A percentile compares a stretch with the other conserved stretches of the same genome.
These are phyloP conservation scores for Pythium scleroteichum DNA, from an alignment of 352 stramenopile genomes.

Conservation along the genomic window DNA sequence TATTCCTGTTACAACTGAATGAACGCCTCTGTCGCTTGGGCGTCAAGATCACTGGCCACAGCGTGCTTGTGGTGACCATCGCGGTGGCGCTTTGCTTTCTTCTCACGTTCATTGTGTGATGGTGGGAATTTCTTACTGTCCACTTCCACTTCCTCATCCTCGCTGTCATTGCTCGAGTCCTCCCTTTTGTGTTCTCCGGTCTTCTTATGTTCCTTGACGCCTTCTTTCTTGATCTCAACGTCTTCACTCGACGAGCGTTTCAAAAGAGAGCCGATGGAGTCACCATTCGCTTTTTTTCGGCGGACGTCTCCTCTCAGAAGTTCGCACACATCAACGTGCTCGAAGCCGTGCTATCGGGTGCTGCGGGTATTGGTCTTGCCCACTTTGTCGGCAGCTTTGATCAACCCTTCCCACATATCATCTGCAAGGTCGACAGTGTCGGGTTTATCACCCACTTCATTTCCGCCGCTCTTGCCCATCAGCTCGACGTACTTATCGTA, in stretches of 20 bases:
- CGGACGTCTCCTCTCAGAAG: conserved; percentile 1
- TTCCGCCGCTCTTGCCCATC: not conserved
- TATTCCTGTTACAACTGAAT: too few relatives aligned
- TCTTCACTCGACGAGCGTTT: not conserved
- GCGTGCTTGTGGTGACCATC: not conserved
- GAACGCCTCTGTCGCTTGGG: not conserved
- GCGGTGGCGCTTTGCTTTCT: not conserved
- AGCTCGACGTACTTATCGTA: conserved; percentile 6
- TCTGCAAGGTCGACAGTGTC: not conserved
- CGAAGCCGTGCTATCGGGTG: conserved; percentile 4
- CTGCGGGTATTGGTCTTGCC: not conserved
- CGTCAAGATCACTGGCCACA: not conserved
- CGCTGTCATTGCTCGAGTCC: not conserved
- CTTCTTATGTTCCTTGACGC: not conserved
- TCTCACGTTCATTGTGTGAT: not conserved
- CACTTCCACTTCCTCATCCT: not conserved
- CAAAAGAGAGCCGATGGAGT: conserved; percentile 6
- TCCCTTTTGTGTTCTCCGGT: not conserved
- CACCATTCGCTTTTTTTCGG: not conserved
- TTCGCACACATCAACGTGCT: conserved; percentile 4
- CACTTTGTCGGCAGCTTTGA: conserved; percentile 4
- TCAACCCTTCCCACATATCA: not conserved
- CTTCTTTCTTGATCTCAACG: conserved; percentile 7
- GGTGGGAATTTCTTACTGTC: not conserved
- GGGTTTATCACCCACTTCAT: not conserved